A percentile compares a stretch with the other conserved stretches of the same genome.
Conservation (phyloP, 2,329 filamentous ascomycete species). For the Helminthosporium solani region DNA sequence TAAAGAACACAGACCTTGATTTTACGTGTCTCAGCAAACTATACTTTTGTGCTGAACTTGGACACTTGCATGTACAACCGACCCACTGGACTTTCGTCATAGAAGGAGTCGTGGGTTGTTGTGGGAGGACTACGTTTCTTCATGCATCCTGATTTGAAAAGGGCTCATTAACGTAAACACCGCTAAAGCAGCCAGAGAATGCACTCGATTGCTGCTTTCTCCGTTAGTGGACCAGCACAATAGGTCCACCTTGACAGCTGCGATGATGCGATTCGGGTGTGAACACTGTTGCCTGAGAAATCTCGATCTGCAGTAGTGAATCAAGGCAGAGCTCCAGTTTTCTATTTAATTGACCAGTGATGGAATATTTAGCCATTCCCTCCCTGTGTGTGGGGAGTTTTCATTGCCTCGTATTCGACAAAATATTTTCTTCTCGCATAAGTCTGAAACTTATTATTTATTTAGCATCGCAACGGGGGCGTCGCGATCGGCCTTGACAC, state of each 20-base stretch:
- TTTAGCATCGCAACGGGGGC: slow-evolving; percentile 13
- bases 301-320: slow-evolving; percentile 11
- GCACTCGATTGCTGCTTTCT: slow-evolving; percentile 17
- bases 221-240: slow-evolving; percentile 14
- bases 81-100: neutral
- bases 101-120: neutral
- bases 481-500: slow-evolving; percentile 20
- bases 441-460: slow-evolving; percentile 17
- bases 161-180: slow-evolving; percentile 24
- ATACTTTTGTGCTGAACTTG: too few relatives aligned
- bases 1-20: too few relatives aligned
- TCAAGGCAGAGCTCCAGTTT: slow-evolving; percentile 20
- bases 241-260: neutral
- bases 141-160: slow-evolving; percentile 13
- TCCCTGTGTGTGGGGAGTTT: slow-evolving; percentile 12
- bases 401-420: slow-evolving; percentile 17
- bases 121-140: slow-evolving; percentile 1
- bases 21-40: too few relatives aligned
- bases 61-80: neutral
- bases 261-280: neutral
- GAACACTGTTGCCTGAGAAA: slow-evolving; percentile 3
- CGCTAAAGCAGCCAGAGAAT: slow-evolving; percentile 14
- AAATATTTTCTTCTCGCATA: slow-evolving; percentile 4
- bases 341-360: slow-evolving; percentile 14
- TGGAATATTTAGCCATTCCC: slow-evolving; percentile 22